Conservation (phyloP, 140 eudicot species). For the Flaveria floridana region DNA sequence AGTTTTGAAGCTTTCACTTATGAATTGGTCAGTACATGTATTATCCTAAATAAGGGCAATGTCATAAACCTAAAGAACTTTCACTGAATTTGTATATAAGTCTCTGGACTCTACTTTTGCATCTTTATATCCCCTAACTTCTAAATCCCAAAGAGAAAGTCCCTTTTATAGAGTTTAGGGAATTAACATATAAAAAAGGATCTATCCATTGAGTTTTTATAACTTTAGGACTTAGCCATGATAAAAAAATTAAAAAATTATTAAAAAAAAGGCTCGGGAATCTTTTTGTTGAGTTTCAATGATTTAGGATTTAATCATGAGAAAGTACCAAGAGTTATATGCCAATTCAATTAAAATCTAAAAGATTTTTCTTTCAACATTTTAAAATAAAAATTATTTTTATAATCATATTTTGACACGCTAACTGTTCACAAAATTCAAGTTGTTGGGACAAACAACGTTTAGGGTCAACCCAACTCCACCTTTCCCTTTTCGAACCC, state of each 20-base stretch:
- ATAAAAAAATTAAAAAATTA: no score
- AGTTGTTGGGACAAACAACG: background rate
- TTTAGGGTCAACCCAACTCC: background rate
- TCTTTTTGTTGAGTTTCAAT: background rate
- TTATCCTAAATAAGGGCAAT: background rate
- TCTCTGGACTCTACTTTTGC: background rate
- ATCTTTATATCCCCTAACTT: background rate
- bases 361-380: background rate
- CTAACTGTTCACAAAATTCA: no score
- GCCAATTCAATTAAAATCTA: background rate
- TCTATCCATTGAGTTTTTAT: background rate
- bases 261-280: background rate
- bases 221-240: background rate
- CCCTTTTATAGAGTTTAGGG: background rate
- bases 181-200: background rate
- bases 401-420: background rate
- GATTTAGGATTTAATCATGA: background rate
- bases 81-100: background rate
- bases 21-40: background rate
- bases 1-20: background rate
- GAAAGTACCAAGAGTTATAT: background rate
- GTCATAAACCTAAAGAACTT: background rate
- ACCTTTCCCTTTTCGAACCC: background rate
- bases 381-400: no score
- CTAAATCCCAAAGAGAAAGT: background rate